These are phyloP conservation scores for Solanum pennellii DNA, from an alignment of 257 asterid species.

Conservation along the genomic window DNA sequence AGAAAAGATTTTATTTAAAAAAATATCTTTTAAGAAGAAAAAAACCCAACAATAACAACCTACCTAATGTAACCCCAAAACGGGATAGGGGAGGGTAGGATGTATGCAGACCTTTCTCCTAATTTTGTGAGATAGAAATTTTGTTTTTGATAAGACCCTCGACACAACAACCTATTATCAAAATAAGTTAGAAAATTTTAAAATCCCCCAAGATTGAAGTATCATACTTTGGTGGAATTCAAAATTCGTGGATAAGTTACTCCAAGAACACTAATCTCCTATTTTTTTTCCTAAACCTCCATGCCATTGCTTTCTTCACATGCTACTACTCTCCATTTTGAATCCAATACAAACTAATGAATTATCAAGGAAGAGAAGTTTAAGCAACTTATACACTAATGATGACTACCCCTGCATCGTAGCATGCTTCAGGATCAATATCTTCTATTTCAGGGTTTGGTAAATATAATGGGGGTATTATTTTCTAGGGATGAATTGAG, in stretches of 20 bases:
- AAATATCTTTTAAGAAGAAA: too few relatives aligned
- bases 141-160: background rate
- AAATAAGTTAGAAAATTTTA: background rate
- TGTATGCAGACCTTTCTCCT: background rate
- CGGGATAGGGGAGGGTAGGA: background rate
- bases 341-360: conserved; percentile 41
- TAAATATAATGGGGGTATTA: too few relatives aligned
- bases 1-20: too few relatives aligned
- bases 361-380: background rate
- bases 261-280: conserved; percentile 63
- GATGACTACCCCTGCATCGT: too few relatives aligned
- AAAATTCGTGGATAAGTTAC: conserved; percentile 87
- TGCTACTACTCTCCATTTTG: conserved; percentile 50
- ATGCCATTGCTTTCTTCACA: conserved; percentile 74
- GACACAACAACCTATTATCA: background rate
- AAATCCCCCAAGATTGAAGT: background rate
- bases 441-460: too few relatives aligned
- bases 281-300: conserved; percentile 19
- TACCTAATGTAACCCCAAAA: background rate
- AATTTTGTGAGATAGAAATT: too few relatives aligned
- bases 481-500: too few relatives aligned
- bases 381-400: background rate
- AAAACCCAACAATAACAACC: too few relatives aligned
- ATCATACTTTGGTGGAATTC: conserved; percentile 73
- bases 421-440: too few relatives aligned